A percentile compares a stretch with the other conserved stretches of the same genome.
Conservation (phyloP, 805 yeast species). For the Kodamaea leandrae region DNA sequence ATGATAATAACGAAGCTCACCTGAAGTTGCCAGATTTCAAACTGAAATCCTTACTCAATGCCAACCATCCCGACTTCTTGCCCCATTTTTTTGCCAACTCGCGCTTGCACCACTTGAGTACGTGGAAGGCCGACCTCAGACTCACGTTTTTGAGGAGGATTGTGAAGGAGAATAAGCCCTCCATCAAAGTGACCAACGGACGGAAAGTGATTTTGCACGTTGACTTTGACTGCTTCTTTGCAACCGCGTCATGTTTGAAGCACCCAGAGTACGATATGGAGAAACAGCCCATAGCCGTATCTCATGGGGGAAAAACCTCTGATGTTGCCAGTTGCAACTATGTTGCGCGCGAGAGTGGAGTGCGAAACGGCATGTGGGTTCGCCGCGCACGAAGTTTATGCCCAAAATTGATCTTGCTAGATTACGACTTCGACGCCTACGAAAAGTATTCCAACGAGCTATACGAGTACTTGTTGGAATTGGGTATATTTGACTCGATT, state of each 20-base stretch:
- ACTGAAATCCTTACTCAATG: constrained; percentile 41
- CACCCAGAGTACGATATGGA: constrained; percentile 52
- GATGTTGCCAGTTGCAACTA: constrained; percentile 94
- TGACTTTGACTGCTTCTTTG: constrained; percentile 94
- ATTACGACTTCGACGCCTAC: constrained; percentile 73
- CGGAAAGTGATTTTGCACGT: constrained; percentile 60
- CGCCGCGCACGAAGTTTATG: constrained; percentile 61
- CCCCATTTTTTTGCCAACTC: constrained; percentile 73
- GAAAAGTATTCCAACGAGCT: constrained; percentile 62
- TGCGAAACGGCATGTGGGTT: constrained; percentile 90
- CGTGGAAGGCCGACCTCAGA: constrained; percentile 78
- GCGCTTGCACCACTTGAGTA: constrained; percentile 81
- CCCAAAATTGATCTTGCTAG: constrained; percentile 61
- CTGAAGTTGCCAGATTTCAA: too few species aligned
- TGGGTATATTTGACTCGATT: constrained; percentile 46
- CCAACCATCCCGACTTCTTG: constrained; percentile 76
- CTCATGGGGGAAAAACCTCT: constrained; percentile 58
- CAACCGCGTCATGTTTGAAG: constrained; percentile 69
- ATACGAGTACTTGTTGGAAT: constrained; percentile 54
- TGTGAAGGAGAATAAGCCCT: constrained; percentile 20
- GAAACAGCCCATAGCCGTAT: constrained; percentile 57
- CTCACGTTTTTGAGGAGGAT: constrained; percentile 55
- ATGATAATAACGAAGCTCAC: neutral
- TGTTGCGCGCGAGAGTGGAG: constrained; percentile 74
- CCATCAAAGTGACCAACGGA: neutral